Base-by-base conservation (phyloP, 306 rosid genomes). In the Canavalia ensiformis region DNA sequence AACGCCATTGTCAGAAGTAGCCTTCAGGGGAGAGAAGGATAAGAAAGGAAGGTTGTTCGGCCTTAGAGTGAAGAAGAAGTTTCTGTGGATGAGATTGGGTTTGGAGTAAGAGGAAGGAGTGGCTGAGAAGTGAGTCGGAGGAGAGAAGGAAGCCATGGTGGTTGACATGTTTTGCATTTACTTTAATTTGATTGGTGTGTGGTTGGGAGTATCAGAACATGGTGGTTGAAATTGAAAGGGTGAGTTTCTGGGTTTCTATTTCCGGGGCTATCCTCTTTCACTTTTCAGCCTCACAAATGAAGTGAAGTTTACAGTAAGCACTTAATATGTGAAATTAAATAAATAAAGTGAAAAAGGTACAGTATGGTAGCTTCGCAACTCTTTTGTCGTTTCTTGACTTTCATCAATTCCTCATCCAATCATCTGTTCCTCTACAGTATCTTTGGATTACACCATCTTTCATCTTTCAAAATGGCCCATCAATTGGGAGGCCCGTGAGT, bases 91-190 rank as follows among this genome's bases (percentile, higher is more conserved):
- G 50, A 62, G 72, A 85, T 66, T 68, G 84, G 81, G 47, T 74
- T 46, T 91, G 81, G 85, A 70, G 52, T 13, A 6, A 4, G 86
- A 64, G 7, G 95, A 85, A n/a, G 91, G 81, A 34, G 89, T 76
- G n/a, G 87, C 1, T 6, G 91, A 82, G 78, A 88, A 74, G 49
- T 73, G 90, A 64, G 90, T 74, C 0, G 90, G 79, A 64, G 97
- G 87, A 86, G 97, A 92, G 78, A 89, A 86, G 55, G 91, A 91
- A 47, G 97, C 89, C 95, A 91, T 90, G 85, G 94, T 86, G 73
- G 87, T 88, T 70, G 93, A 74, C 80, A 88, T 86, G 77, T 74
- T 44, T 44, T 8, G 77, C 59, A 56, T 4, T 47, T 59, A 58
- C 75, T 54, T 12, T 66, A n/a, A 28, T 37, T 51, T 57, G 56